Base-by-base conservation (phyloP, 2,329 filamentous ascomycete genomes). In the Clarireedia monteithiana region DNA sequence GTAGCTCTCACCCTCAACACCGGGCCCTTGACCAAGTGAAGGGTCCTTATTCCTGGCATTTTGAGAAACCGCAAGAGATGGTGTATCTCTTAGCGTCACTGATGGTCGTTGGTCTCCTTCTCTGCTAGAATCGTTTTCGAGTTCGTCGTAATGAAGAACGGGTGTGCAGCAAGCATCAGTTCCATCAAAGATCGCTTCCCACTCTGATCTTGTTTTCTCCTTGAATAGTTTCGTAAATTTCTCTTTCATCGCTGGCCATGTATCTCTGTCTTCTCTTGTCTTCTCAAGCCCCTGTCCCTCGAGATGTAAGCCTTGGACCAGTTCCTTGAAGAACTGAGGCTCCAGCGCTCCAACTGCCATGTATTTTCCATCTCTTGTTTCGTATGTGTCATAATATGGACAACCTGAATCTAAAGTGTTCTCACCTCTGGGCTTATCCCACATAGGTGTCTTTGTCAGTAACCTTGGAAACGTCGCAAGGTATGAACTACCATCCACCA, bases 91-190 rank as follows among this genome's bases (percentile, higher is more conserved):
- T 65, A 96, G 71, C 38, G 83, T 83, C 9, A 91, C 86, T 1
- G 79, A 72, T 1, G 88, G 87, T 59, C 88, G 72, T 72, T 89
- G 86, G 62, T 91, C 86, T 48, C 85, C 81, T 66, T 84, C 82
- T 49, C 76, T 73, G n/a, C 56, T 59, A 7, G 67, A 50, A 38
- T 74, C 68, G 2, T 58, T 64, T 63, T 89, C 81, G 45, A 96
- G 74, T 72, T 96, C 91, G 0, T 63, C 66, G 62, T 90, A 88
- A 36, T 84, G 84, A 44, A 96, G 74, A 1, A 97, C 88, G 0
- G 92, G 92, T n/a, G 89, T 90, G 60, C 87, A 90, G 70, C 92
- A 97, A 1, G 92, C 92, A 72, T 97, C 92, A 0, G 88, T 94
- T 10, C 88, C 89, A 68, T 95, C 89, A 68, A 96, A 97, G 5